These are phyloP conservation scores for Aspergillus ochraceoroseus DNA, from an alignment of 2,329 filamentous ascomycete genomes.

Conservation along the genomic window DNA sequence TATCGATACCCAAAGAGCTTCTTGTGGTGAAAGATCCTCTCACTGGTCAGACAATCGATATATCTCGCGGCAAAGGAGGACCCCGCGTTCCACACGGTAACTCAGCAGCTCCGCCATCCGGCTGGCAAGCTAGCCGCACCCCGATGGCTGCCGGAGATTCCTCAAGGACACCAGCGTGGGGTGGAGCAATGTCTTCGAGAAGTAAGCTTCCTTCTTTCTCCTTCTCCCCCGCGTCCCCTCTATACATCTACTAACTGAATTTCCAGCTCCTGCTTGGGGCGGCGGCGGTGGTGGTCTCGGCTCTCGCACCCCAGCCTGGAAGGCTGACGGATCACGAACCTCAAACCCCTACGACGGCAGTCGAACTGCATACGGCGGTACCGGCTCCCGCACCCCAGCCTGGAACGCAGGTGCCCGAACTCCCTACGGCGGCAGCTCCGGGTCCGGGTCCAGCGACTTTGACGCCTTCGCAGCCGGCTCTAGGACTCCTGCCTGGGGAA, in stretches of 20 bases:
- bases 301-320: constrained; percentile 50
- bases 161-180: constrained; percentile 74
- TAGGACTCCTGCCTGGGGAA: constrained; percentile 69
- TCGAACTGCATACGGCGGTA: constrained; percentile 70
- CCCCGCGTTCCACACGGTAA: constrained; percentile 47
- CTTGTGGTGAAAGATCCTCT: constrained; percentile 77
- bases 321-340: constrained; percentile 54
- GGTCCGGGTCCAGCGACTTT: constrained; percentile 62
- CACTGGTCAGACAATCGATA: constrained; percentile 73
- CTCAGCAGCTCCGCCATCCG: constrained; percentile 44
- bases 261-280: constrained; percentile 41
- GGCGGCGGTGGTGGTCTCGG: constrained; percentile 38
- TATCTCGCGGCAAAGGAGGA: constrained; percentile 50
- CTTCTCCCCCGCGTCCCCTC: not conserved
- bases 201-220: constrained; percentile 49
- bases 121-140: constrained; percentile 65
- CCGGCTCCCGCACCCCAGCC: constrained; percentile 60
- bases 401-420: constrained; percentile 77
- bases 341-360: constrained; percentile 62
- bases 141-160: constrained; percentile 57
- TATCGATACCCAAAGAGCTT: constrained; percentile 75
- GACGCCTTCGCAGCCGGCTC: constrained; percentile 64
- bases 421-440: constrained; percentile 60
- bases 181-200: constrained; percentile 50
- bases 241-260: constrained; percentile 23